These are phyloP conservation scores for Theileria equi DNA, from an alignment of 169 alveolate species.

Conservation along the genomic window DNA sequence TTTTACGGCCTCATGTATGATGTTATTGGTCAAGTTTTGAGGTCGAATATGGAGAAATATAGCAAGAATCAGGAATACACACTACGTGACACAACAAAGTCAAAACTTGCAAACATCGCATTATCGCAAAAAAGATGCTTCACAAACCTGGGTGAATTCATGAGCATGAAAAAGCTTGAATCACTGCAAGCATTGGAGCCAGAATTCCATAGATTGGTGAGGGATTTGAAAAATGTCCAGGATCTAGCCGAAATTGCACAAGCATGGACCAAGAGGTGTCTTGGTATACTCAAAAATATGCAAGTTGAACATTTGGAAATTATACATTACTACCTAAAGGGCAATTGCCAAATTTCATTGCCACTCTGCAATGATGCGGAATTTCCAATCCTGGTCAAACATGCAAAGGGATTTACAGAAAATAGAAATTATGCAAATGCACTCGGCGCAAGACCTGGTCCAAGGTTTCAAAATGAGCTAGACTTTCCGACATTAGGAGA, in stretches of 20 bases:
- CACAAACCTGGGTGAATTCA: constrained; percentile 48
- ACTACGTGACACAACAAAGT: constrained; percentile 44
- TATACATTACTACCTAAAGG: constrained; percentile 46
- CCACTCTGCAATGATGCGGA: constrained; percentile 49
- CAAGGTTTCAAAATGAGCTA: constrained; percentile 26
- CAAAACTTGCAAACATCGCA: constrained; percentile 28
- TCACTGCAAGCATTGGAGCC: constrained; percentile 63
- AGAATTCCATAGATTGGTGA: constrained; percentile 57
- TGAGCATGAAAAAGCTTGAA: constrained; percentile 60
- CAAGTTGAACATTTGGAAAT: constrained; percentile 61
- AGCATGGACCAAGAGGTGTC: constrained; percentile 44
- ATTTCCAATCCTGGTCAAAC: constrained; percentile 38
- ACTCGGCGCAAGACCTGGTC: constrained; percentile 4
- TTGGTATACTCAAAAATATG: constrained; percentile 27
- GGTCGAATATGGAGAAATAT: constrained; percentile 39
- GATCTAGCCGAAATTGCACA: constrained; percentile 29
- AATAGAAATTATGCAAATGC: constrained; percentile 53
- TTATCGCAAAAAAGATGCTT: constrained; percentile 30
- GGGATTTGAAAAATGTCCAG: constrained; percentile 21
- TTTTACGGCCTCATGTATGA: constrained; percentile 40
- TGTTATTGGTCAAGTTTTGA: constrained; percentile 21
- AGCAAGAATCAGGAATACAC: constrained; percentile 23
- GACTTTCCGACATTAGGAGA: constrained; percentile 59
- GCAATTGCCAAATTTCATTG: constrained; percentile 32
- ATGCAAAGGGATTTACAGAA: constrained; percentile 5